These are phyloP conservation scores for Peronospora destructor DNA, from an alignment of 352 stramenopile genomes.

Conservation along the genomic window DNA sequence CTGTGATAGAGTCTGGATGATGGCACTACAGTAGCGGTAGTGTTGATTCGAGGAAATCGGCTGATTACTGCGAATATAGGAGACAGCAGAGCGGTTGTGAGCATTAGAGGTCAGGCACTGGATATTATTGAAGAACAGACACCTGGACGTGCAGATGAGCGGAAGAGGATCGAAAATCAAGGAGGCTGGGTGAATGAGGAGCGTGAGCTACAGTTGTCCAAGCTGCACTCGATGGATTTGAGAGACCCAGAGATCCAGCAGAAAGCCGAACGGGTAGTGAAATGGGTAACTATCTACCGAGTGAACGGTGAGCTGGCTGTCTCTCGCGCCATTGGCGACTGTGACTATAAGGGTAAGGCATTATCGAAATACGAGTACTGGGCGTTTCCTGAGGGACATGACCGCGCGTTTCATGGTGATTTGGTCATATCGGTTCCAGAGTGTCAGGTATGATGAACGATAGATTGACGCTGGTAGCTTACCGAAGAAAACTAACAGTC, in stretches of 20 bases:
- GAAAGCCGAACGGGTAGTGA: slow-evolving; percentile 70
- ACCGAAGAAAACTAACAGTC: slow-evolving; percentile 1
- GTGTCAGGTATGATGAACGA: slow-evolving; percentile 43
- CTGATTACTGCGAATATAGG: slow-evolving; percentile 83
- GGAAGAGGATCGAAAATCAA: slow-evolving; percentile 56
- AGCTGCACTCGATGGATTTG: slow-evolving; percentile 84
- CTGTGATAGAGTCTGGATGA: slow-evolving; percentile 46
- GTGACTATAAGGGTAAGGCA: slow-evolving; percentile 84
- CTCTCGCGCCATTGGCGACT: slow-evolving; percentile 88
- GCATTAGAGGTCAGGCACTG: slow-evolving; percentile 64
- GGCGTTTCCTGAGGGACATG: slow-evolving; percentile 77
- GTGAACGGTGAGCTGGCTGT: slow-evolving; percentile 91
- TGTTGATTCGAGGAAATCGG: slow-evolving; percentile 74
- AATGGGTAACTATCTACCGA: slow-evolving; percentile 81
- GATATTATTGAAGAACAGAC: slow-evolving; percentile 87
- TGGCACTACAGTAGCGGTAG: slow-evolving; percentile 72
- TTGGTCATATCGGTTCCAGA: slow-evolving; percentile 83
- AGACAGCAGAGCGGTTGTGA: slow-evolving; percentile 83
- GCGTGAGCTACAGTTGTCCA: slow-evolving; percentile 81
- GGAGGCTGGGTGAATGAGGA: slow-evolving; percentile 81
- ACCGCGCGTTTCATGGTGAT: slow-evolving; percentile 74
- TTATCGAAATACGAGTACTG: slow-evolving; percentile 77
- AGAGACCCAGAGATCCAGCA: slow-evolving; percentile 82
- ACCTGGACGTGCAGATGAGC: slow-evolving; percentile 65
- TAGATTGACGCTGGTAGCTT: slow-evolving; percentile 3